A percentile compares a stretch with the other conserved stretches of the same genome.
phyloP scores from a whole-genome alignment of 2,329 filamentous ascomycete genomes.

The Trichoderma lentiforme region DNA sequence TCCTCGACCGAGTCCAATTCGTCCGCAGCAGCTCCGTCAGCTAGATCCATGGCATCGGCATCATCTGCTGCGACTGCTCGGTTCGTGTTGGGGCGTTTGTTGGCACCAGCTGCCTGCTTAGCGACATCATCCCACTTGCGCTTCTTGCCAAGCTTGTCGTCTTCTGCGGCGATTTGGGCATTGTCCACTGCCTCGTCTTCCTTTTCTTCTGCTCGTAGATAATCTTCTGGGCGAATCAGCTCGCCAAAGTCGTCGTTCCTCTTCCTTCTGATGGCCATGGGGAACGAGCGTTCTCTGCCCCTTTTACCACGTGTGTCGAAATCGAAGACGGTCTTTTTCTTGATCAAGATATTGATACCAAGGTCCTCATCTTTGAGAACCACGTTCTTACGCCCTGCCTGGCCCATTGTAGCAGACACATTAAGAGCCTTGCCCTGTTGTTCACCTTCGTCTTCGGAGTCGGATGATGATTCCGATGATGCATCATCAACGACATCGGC shows the following conservation, averaged over 20 bases:
- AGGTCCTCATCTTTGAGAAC: slow-evolving; percentile 85
- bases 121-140: slow-evolving; percentile 79
- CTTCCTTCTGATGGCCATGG: slow-evolving; percentile 74
- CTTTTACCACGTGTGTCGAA: slow-evolving; percentile 90
- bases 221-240: slow-evolving; percentile 89
- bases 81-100: slow-evolving; percentile 58
- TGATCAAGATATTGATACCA: slow-evolving; percentile 84
- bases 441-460: slow-evolving; percentile 82
- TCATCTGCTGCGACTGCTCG: slow-evolving; percentile 45
- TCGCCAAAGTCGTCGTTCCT: slow-evolving; percentile 91
- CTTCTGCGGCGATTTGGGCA: slow-evolving; percentile 37
- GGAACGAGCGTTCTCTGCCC: slow-evolving; percentile 89
- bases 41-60: slow-evolving; percentile 36
- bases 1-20: slow-evolving; percentile 60
- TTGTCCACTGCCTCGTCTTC: slow-evolving; percentile 66
- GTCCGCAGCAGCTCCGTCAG: slow-evolving; percentile 44
- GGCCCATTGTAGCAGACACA: slow-evolving; percentile 78
- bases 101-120: slow-evolving; percentile 38
- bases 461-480: slow-evolving; percentile 79
- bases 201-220: slow-evolving; percentile 85
- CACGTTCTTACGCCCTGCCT: slow-evolving; percentile 80
- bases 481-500: slow-evolving; percentile 77
- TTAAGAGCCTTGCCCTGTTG: slow-evolving; percentile 91
- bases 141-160: slow-evolving; percentile 79
- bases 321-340: slow-evolving; percentile 87